phyloP scores from a whole-genome alignment of 23 red algal species.

The Porphyridium purpureum region DNA sequence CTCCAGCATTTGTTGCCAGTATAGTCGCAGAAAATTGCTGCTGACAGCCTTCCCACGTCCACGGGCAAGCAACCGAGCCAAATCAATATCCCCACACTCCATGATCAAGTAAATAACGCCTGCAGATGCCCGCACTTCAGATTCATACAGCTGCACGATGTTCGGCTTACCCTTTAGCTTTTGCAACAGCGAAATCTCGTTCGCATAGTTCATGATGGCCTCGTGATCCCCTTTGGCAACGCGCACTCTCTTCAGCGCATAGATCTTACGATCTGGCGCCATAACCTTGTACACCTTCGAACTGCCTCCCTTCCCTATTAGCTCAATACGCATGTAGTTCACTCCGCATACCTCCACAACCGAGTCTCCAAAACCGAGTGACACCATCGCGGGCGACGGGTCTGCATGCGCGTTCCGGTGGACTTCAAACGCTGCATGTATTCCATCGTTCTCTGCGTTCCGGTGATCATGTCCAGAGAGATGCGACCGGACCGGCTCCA shows the following conservation, averaged over 20 bases:
- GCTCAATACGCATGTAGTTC: constrained; percentile 42
- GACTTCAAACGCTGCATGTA: too few relatives aligned
- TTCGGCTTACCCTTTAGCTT: constrained; percentile 36
- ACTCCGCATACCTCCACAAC: constrained; percentile 39
- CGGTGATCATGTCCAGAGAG: not conserved
- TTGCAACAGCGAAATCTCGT: constrained; percentile 69
- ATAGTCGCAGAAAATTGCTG: constrained; percentile 48
- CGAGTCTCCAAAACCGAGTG: not conserved
- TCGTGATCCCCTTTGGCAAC: constrained; percentile 26
- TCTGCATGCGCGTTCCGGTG: not conserved
- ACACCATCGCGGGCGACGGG: not conserved
- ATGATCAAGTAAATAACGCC: constrained; percentile 74
- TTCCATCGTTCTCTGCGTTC: not conserved
- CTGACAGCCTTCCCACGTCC: constrained; percentile 15
- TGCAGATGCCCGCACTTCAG: constrained; percentile 48
- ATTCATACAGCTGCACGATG: constrained; percentile 67
- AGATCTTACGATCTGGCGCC: constrained; percentile 26
- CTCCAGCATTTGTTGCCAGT: constrained; percentile 98
- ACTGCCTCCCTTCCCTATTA: constrained; percentile 72
- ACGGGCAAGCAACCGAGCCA: constrained; percentile 29
- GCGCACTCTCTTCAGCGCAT: constrained; percentile 70
- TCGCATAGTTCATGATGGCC: constrained; percentile 47
- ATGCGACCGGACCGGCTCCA: not conserved
- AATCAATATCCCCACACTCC: constrained; percentile 92
- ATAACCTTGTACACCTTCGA: constrained; percentile 99